These are phyloP conservation scores for Poronia punctata DNA, from an alignment of 495 filamentous ascomycete genomes.

Conservation along the genomic window DNA sequence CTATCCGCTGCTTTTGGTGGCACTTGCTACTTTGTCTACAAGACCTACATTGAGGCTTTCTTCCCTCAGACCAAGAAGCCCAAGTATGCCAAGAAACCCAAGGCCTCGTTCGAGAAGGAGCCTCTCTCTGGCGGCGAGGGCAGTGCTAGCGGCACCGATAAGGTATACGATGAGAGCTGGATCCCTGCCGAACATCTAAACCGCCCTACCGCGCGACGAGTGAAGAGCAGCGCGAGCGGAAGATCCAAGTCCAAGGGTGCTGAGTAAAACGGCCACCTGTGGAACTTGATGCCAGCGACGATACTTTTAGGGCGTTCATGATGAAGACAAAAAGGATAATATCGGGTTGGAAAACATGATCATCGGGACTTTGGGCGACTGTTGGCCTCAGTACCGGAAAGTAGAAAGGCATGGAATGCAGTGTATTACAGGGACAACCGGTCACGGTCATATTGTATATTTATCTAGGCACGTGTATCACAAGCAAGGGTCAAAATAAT, in stretches of 20 bases:
- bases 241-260: constrained; percentile 43
- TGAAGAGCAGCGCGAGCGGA: constrained; percentile 61
- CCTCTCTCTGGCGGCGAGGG: constrained; percentile 63
- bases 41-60: constrained; percentile 91
- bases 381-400: too few species aligned
- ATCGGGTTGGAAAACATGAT: constrained; percentile 1
- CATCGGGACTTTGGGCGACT: too few species aligned
- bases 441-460: constrained; percentile 9
- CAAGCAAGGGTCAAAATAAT: constrained; percentile 6
- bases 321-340: constrained; percentile 3
- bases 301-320: neutral
- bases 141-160: constrained; percentile 49
- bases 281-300: neutral
- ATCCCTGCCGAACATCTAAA: constrained; percentile 89
- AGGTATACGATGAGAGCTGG: constrained; percentile 92
- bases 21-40: constrained; percentile 92
- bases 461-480: constrained; percentile 3
- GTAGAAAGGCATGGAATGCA: neutral
- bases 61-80: constrained; percentile 85
- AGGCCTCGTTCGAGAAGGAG: constrained; percentile 55
- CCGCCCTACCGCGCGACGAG: constrained; percentile 70
- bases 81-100: constrained; percentile 47
- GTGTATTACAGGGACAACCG: neutral
- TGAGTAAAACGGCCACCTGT: constrained; percentile 16
- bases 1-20: constrained; percentile 70